A percentile compares a stretch with the other conserved stretches of the same genome.
Evolutionary conservation across 1,284 basidiomycete species (phyloP).

Genomic region (Ustilago loliicola): DNA sequence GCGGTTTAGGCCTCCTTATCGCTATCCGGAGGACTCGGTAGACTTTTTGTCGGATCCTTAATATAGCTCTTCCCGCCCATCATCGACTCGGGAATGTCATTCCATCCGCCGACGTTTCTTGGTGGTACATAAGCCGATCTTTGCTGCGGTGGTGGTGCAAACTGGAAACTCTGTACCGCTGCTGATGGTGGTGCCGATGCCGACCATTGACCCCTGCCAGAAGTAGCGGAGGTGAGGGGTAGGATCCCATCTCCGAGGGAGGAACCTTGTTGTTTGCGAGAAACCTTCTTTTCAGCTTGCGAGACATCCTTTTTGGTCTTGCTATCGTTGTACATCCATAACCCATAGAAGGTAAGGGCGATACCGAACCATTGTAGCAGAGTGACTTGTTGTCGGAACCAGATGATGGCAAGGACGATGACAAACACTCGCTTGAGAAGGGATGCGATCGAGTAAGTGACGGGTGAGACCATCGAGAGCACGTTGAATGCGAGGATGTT

Average conservation of each 20-base stretch:
- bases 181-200: background rate
- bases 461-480: conserved; percentile 93
- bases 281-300: conserved; percentile 28
- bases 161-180: conserved; percentile 5
- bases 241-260: conserved; percentile 3
- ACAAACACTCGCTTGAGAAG: conserved; percentile 98
- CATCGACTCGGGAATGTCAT: conserved; percentile 33
- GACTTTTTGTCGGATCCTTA: conserved; percentile 40
- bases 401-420: conserved; percentile 95
- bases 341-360: conserved; percentile 85
- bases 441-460: conserved; percentile 98
- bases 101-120: conserved; percentile 26
- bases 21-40: conserved; percentile 50
- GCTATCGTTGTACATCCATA: conserved; percentile 94
- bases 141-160: conserved; percentile 6
- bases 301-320: conserved; percentile 73
- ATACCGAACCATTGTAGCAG: conserved; percentile 87
- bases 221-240: conserved; percentile 2
- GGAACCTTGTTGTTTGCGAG: conserved; percentile 18
- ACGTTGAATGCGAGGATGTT: conserved; percentile 98
- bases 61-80: conserved; percentile 26
- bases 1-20: conserved; percentile 40
- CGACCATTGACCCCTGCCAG: background rate
- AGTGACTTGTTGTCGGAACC: conserved; percentile 92
- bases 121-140: conserved; percentile 8